These are phyloP conservation scores for Oenanthe sinensis DNA, from an alignment of 129 eudicot genomes.

Conservation along the genomic window DNA sequence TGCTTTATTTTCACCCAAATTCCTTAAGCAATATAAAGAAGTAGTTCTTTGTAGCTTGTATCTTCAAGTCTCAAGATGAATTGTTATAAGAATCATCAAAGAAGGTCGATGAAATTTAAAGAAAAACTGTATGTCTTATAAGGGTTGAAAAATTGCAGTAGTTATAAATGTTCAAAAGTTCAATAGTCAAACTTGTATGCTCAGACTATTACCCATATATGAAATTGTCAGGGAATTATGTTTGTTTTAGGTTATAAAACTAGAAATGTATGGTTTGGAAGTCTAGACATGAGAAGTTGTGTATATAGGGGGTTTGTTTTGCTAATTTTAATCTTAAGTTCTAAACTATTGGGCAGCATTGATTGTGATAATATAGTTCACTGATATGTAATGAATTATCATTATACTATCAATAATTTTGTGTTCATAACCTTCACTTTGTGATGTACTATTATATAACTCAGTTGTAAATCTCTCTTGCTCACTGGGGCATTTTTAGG, in stretches of 20 bases:
- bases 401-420: background rate
- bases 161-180: background rate
- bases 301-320: background rate
- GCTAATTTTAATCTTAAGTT: background rate
- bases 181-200: background rate
- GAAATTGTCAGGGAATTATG: background rate
- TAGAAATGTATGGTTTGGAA: background rate
- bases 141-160: background rate
- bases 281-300: background rate
- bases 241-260: background rate
- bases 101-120: background rate
- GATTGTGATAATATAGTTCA: background rate
- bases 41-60: background rate
- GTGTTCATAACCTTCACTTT: background rate
- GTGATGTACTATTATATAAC: background rate
- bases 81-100: background rate
- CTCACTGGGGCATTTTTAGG: background rate
- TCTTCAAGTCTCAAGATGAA: background rate
- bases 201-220: background rate
- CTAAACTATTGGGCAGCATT: background rate
- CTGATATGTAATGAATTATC: background rate
- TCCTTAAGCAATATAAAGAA: background rate
- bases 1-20: background rate
- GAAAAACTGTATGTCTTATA: background rate
- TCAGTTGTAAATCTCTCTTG: background rate